Percentiles rank a stretch among this genome's conserved stretches.
phyloP scores from a whole-genome alignment of 2,329 filamentous ascomycete genomes.

The Orbilia javanica region DNA sequence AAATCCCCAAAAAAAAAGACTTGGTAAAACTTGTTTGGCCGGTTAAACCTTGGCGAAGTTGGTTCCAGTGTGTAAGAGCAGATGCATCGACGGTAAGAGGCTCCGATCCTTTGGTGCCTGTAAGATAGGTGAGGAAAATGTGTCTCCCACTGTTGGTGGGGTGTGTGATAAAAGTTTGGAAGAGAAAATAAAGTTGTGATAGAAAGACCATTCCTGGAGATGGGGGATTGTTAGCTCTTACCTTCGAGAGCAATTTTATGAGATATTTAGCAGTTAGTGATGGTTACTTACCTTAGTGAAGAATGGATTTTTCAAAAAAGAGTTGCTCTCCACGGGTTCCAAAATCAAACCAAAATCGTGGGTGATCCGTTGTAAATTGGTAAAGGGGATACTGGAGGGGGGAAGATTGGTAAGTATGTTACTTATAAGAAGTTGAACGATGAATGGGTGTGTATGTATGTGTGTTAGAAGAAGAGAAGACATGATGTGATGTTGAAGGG shows the following conservation, averaged over 20 bases:
- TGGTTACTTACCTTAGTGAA: not conserved
- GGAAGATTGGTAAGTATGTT: not conserved
- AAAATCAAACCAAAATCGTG: not conserved
- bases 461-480: not conserved
- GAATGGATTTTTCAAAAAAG: not conserved
- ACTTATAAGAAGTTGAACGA: not conserved
- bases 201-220: not conserved
- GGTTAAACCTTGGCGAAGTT: not conserved
- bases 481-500: not conserved
- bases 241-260: not conserved
- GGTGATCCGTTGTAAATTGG: not conserved
- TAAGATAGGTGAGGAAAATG: not conserved
- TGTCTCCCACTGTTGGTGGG: not conserved
- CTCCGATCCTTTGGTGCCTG: not conserved
- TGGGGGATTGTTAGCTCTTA: not conserved
- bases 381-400: conserved; percentile 13
- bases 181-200: not conserved
- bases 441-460: not conserved
- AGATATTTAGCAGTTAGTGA: too few relatives aligned
- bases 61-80: too few relatives aligned
- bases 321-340: conserved; percentile 3
- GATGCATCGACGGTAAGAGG: too few relatives aligned
- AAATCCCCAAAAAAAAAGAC: not conserved
- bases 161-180: not conserved
- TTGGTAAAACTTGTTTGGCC: not conserved